Evolutionary conservation across 2,329 filamentous ascomycete species (phyloP).

Genomic region (Pseudogymnoascus verrucosus): DNA sequence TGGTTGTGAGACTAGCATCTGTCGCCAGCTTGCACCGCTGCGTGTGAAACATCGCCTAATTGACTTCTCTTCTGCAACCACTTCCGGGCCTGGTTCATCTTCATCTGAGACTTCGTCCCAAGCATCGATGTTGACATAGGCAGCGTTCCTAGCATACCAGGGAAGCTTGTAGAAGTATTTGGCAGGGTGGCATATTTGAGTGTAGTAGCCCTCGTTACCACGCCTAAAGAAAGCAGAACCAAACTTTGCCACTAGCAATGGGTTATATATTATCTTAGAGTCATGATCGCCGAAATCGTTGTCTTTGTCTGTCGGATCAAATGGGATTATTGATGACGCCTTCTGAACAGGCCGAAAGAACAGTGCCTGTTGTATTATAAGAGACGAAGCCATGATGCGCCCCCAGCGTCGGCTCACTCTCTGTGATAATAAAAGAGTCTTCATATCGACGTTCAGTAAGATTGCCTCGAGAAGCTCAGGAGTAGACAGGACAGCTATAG

Average conservation of each 20-base stretch:
- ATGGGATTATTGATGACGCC: not conserved
- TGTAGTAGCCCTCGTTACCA: not conserved
- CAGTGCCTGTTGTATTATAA: not conserved
- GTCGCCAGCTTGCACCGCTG: slow-evolving; percentile 3
- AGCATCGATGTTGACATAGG: not conserved
- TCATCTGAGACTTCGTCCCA: not conserved
- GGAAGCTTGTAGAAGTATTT: not conserved
- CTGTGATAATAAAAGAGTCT: not conserved
- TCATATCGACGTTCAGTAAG: not conserved
- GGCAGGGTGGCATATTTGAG: not conserved
- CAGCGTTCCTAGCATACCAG: not conserved
- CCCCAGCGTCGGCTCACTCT: not conserved
- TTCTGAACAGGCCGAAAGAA: not conserved
- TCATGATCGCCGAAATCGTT: not conserved
- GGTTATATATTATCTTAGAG: not conserved
- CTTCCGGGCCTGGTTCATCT: not conserved
- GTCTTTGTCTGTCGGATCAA: not conserved
- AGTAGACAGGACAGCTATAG: not conserved
- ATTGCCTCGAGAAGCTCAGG: not conserved
- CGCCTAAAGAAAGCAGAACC: not conserved
- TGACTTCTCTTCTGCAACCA: not conserved
- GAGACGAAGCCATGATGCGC: not conserved
- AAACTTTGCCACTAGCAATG: slow-evolving; percentile 7
- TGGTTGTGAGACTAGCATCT: slow-evolving; percentile 9
- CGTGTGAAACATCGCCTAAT: slow-evolving; percentile 1